Conservation (phyloP, 192 early-diverging fungal genomes). For the Helicostylum pulchrum region DNA sequence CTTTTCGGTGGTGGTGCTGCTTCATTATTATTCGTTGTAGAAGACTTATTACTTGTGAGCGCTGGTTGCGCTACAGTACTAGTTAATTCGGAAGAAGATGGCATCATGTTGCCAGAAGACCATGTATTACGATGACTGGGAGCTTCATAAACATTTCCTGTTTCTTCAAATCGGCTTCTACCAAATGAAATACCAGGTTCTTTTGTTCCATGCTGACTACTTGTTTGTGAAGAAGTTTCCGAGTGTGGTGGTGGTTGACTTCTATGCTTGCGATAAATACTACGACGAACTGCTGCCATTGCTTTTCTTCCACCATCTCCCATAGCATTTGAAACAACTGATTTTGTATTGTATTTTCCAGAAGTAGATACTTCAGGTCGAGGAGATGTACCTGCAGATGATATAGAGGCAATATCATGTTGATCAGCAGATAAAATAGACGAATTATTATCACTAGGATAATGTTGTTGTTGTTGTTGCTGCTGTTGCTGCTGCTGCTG, state of each 20-base stretch:
- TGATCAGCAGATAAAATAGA: too few species aligned
- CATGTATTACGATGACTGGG: not conserved
- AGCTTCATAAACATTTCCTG: not conserved
- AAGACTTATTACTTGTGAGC: too few species aligned
- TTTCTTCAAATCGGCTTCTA: not conserved
- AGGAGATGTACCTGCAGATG: not conserved
- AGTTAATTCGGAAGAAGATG: not conserved
- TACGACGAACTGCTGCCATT: conserved; percentile 10
- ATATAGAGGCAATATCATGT: too few species aligned
- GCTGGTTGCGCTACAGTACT: too few species aligned
- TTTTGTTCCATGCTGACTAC: not conserved
- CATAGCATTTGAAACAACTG: conserved; percentile 11
- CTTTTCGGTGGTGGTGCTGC: not conserved
- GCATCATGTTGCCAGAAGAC: not conserved
- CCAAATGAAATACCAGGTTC: conserved; percentile 1
- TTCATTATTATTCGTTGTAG: not conserved
- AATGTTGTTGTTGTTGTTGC: too few species aligned
- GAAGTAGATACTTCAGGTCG: not conserved
- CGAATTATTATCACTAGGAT: too few species aligned
- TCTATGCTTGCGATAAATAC: conserved; percentile 14
- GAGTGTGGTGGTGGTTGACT: too few species aligned
- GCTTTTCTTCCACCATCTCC: conserved; percentile 12
- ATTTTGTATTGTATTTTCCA: not conserved
- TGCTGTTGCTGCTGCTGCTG: too few species aligned
- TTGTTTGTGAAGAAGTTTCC: not conserved